phyloP scores from a whole-genome alignment of 345 rosid genomes.

The rapeseed (Brassica napus) region Da-Ae NC_063438.1:12040501-12041000 shows the following conservation, averaged over 20 bases:
- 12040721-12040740: conserved; percentile 9
- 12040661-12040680: conserved; percentile 1
- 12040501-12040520: neutral
- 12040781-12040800: conserved; percentile 38
- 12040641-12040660: neutral
- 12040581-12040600: neutral
- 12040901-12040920: conserved; percentile 23
- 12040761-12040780: conserved; percentile 18
- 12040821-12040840: conserved; percentile 49
- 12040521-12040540: conserved; percentile 23
- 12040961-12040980: too few species aligned
- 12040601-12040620: conserved; percentile 2
- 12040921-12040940: too few species aligned
- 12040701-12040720: conserved; percentile 37
- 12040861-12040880: conserved; percentile 31
- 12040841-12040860: conserved; percentile 62
- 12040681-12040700: conserved; percentile 2
- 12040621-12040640: conserved; percentile 41
- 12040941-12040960: too few species aligned
- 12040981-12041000: conserved; percentile 8
- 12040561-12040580: neutral
- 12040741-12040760: conserved; percentile 12
- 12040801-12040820: conserved; percentile 7
- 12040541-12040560: conserved; percentile 7
- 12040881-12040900: conserved; percentile 33